A percentile compares a stretch with the other conserved stretches of the same genome.
These are phyloP conservation scores for Lachnum nothofagi DNA, from an alignment of 2,329 filamentous ascomycete species.

Conservation along the genomic window DNA sequence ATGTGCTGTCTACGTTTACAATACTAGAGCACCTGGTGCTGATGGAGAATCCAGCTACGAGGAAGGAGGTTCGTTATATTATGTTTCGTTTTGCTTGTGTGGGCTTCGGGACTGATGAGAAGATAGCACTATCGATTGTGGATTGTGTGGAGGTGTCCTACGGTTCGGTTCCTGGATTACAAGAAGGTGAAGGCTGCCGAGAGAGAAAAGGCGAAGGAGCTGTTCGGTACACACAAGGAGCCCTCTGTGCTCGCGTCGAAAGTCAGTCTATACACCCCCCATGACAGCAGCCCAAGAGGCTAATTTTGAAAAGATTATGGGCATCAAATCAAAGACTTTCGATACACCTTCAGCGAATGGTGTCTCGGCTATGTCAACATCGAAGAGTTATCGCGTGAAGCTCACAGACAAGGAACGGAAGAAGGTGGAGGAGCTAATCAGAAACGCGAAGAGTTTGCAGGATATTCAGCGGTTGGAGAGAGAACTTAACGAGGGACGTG, in stretches of 20 bases:
- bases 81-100: background rate
- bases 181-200: conserved; percentile 85
- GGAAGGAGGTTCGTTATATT: conserved; percentile 74
- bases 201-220: conserved; percentile 65
- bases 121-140: conserved; percentile 82
- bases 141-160: conserved; percentile 80
- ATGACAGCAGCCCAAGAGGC: background rate
- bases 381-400: conserved; percentile 71
- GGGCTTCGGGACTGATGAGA: conserved; percentile 2
- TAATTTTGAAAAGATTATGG: conserved; percentile 59
- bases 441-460: conserved; percentile 79
- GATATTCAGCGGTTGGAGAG: conserved; percentile 90
- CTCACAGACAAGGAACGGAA: conserved; percentile 85
- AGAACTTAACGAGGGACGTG: conserved; percentile 79
- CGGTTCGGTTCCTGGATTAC: conserved; percentile 86
- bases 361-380: conserved; percentile 40
- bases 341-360: conserved; percentile 50
- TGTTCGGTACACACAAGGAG: conserved; percentile 75
- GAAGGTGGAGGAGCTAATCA: conserved; percentile 79
- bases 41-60: conserved; percentile 81
- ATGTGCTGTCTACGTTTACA: conserved; percentile 65
- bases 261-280: conserved; percentile 42
- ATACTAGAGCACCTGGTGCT: conserved; percentile 75
- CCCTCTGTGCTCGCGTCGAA: conserved; percentile 76
- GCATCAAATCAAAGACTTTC: conserved; percentile 73